Evolutionary conservation across 306 rosid genomes (phyloP), one percentile per base, ranked within the genome.

Genomic region (Biancaea sappan): DNA sequence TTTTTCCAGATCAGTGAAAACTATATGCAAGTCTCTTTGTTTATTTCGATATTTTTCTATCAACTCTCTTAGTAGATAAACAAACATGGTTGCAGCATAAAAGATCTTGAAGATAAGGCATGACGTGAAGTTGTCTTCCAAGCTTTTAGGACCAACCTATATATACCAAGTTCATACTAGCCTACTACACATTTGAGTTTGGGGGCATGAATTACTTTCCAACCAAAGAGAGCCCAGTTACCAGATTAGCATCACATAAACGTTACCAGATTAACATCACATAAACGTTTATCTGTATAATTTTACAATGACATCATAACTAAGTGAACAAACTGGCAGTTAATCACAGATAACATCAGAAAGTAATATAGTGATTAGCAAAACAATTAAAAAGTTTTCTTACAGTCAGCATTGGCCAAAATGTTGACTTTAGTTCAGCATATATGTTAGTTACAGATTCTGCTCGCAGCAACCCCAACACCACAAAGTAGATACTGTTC

Each of bases 401-500:
- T 83, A 94, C 97, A 0, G 96, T 94, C 65, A 94, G 90, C 96
- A 94, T 56, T 22, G 95, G 95, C 83, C 25, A 76, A 86, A 91
- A 94, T 40, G 99, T 91, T 53, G 85, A 71, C 81, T 86, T 91
- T 47, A 91, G 81, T 88, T 94, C 97, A 40, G 81, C 73, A 71
- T 72, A 87, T 68, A 87, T 81, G 65, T 79, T 72, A 59, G 35
- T 19, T 43, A 74, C 51, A 35, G 98, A 87, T 75, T 91, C 97
- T 0, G 80, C 84, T 69, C 98, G 92, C 80, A 94, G 75, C 75
- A 91, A 67, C 26, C 98, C 97, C 87, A 94, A 72, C 75, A 67
- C 88, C 54, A 90, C 92, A 81, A 82, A 94, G 85, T 94, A 91
- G 79, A 90, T 88, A 83, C 92, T 91, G 92, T 94, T 94, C 96